phyloP scores from a whole-genome alignment of 2,329 filamentous ascomycete species.

The Beauveria rudraprayagi region DNA sequence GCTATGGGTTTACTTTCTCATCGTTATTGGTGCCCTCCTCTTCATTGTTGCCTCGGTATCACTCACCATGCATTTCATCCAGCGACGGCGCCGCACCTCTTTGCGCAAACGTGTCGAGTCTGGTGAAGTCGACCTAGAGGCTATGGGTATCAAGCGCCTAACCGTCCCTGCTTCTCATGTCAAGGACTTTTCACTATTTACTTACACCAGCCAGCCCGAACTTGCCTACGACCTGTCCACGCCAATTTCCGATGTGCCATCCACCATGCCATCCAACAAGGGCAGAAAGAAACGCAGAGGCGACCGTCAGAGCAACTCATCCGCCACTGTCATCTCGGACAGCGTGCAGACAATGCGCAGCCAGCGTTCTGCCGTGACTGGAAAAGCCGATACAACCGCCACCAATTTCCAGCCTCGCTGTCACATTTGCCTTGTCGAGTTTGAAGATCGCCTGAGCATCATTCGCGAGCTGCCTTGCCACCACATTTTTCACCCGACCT shows the following conservation, averaged over 20 bases:
- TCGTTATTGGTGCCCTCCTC: constrained; percentile 64
- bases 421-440: constrained; percentile 84
- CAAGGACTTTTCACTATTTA: constrained; percentile 68
- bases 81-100: constrained; percentile 59
- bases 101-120: constrained; percentile 63
- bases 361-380: constrained; percentile 29
- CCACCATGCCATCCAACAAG: constrained; percentile 22
- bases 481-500: constrained; percentile 89
- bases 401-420: constrained; percentile 71
- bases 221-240: constrained; percentile 28
- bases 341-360: constrained; percentile 26
- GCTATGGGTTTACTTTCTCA: constrained; percentile 72
- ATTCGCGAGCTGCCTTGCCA: constrained; percentile 83
- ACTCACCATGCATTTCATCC: constrained; percentile 66
- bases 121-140: constrained; percentile 81
- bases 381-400: constrained; percentile 29
- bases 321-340: constrained; percentile 17
- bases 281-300: constrained; percentile 23
- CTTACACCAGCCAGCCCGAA: constrained; percentile 56
- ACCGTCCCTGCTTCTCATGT: constrained; percentile 67
- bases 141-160: constrained; percentile 73
- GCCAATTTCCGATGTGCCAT: constrained; percentile 23
- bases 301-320: constrained; percentile 22
- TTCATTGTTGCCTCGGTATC: constrained; percentile 60
- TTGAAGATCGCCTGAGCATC: constrained; percentile 57